phyloP scores from a whole-genome alignment of 805 yeast species.

The Nakazawaea anatomiae region DNA sequence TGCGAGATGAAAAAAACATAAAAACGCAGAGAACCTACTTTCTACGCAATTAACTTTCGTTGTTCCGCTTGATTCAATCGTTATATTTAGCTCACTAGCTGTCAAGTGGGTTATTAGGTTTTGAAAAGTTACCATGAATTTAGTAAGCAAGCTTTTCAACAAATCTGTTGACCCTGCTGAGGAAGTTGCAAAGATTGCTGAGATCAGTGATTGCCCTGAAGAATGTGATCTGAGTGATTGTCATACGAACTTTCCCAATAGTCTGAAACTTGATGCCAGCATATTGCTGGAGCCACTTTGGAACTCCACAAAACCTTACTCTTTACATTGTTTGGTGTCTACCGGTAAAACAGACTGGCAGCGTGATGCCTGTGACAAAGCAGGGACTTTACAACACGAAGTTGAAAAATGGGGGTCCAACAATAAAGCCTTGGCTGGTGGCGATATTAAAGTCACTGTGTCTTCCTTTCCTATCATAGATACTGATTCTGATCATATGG shows the following conservation, averaged over 20 bases:
- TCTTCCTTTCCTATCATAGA: conserved; percentile 40
- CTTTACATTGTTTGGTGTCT: conserved; percentile 70
- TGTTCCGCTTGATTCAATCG: too few relatives aligned
- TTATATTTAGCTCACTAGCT: too few relatives aligned
- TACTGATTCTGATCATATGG: conserved; percentile 32
- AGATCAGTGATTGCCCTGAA: conserved; percentile 42
- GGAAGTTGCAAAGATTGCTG: conserved; percentile 30
- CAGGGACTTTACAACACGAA: conserved; percentile 24
- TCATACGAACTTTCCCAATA: conserved; percentile 43
- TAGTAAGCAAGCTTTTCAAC: conserved; percentile 2
- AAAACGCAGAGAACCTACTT: too few relatives aligned
- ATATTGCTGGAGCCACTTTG: conserved; percentile 39
- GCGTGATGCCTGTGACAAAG: conserved; percentile 52
- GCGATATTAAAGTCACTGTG: conserved; percentile 43
- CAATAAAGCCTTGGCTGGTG: conserved; percentile 18
- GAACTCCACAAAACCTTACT: conserved; percentile 66
- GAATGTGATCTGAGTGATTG: conserved; percentile 50
- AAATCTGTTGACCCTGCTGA: conserved; percentile 13
- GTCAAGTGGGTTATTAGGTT: too few relatives aligned
- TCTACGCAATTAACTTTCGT: too few relatives aligned
- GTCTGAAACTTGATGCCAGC: conserved; percentile 35
- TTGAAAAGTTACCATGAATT: conserved; percentile 3
- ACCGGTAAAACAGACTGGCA: conserved; percentile 86
- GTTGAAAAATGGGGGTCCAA: conserved; percentile 19
- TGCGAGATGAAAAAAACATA: not conserved